Evolutionary conservation across 495 filamentous ascomycete genomes (phyloP).

Genomic region (Hyaloscypha variabilis): DNA sequence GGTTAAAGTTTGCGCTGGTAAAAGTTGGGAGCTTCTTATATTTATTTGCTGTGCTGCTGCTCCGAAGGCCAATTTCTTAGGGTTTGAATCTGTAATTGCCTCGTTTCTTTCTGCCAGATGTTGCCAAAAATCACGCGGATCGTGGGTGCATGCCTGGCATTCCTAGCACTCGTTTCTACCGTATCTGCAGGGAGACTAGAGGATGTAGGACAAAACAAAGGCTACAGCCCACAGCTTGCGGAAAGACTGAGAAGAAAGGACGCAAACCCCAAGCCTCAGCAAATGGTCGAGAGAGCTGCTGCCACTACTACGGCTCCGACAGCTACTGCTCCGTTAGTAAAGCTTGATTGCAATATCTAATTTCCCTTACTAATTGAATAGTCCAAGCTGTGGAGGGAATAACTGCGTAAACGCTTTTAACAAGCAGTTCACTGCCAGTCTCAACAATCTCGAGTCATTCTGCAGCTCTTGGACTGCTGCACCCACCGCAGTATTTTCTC

Average conservation of each 20-base stretch:
- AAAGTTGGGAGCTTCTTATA: background rate
- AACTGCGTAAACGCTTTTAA: conserved; percentile 11
- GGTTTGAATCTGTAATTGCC: background rate
- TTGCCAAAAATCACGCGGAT: background rate
- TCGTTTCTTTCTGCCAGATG: background rate
- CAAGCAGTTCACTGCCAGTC: conserved; percentile 5
- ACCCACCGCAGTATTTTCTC: background rate
- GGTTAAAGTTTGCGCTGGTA: background rate
- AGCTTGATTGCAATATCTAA: background rate
- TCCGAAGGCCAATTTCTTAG: background rate
- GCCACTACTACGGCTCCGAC: background rate
- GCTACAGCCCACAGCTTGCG: background rate
- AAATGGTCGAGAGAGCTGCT: conserved; percentile 2
- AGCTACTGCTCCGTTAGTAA: conserved; percentile 1
- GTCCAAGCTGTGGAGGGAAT: conserved; percentile 8
- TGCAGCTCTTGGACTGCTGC: conserved; percentile 9
- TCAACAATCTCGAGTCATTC: conserved; percentile 8
- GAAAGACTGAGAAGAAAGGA: background rate
- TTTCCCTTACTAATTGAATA: background rate
- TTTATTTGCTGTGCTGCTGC: background rate
- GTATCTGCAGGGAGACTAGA: background rate
- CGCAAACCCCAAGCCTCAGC: background rate
- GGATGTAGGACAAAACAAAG: conserved; percentile 1
- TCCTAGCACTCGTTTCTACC: background rate
- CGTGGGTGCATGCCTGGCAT: background rate